Percentiles rank a stretch among this genome's conserved stretches.
Conservation (phyloP, 2,329 filamentous ascomycete species). For the Pezicula radicicola region DNA sequence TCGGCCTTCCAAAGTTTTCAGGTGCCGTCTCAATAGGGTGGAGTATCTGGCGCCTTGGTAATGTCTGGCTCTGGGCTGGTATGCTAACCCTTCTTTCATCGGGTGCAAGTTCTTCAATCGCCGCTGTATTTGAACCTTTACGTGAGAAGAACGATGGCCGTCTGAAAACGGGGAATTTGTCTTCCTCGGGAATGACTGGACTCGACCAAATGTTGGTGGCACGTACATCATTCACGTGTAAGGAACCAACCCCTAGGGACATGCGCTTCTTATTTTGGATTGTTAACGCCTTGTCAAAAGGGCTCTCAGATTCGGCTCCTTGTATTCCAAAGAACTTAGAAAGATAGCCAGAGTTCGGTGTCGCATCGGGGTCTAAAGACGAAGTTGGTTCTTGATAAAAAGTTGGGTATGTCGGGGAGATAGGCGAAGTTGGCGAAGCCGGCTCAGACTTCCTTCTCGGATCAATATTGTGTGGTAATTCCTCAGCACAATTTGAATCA, state of each 20-base stretch:
- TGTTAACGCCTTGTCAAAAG: background rate
- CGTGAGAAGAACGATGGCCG: background rate
- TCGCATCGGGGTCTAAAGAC: slow-evolving; percentile 4
- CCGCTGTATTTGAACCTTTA: background rate
- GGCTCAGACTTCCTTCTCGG: slow-evolving; percentile 10
- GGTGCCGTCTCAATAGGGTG: background rate
- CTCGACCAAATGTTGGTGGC: slow-evolving; percentile 15
- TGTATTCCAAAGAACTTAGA: slow-evolving; percentile 12
- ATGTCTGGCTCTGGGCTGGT: background rate
- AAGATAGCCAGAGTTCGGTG: slow-evolving; percentile 4
- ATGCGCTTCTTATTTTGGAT: background rate
- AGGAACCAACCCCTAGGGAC: slow-evolving; percentile 8
- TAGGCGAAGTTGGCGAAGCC: slow-evolving; percentile 4
- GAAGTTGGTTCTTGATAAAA: slow-evolving; percentile 6
- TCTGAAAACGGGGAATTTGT: background rate
- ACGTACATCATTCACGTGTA: slow-evolving; percentile 15
- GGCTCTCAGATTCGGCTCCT: slow-evolving; percentile 1
- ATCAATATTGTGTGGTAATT: background rate
- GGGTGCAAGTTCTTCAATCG: background rate
- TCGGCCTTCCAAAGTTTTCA: too few species aligned
- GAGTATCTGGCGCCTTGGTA: background rate
- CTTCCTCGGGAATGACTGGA: slow-evolving; percentile 2
- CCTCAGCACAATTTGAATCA: background rate
- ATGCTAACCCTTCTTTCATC: background rate
- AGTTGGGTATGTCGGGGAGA: background rate